Evolutionary conservation across 495 filamentous ascomycete genomes (phyloP), one percentile per base, ranked within the genome.

Genomic region (Pyrenopolyporus hunteri): DNA sequence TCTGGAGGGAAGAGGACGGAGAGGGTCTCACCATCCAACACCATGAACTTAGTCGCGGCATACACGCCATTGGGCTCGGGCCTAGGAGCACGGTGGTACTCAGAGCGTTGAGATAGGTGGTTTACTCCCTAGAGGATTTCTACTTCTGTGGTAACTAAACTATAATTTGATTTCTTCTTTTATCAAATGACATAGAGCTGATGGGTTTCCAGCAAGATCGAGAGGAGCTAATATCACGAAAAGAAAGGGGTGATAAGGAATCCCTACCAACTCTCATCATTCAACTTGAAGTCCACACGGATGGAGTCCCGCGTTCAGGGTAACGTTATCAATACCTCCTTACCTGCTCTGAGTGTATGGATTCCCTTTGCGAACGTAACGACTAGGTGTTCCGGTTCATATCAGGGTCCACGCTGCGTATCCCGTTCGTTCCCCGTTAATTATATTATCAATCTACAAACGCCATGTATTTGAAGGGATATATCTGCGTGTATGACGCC

Each of bases 101-200:
- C 58, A 84, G 68, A 10, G 82, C 76, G 48, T 87, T 87, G 22
- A 85, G 79, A 0, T 81, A 81, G 32, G 86, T 74, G 35, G 58
- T 68, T 9, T 66, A 49, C 8, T 66, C 68, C 65, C 64, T 68
- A 33, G 14, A 10, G 11, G 13, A 37, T 46, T 29, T 25, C n/a
- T n/a, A n/a, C n/a, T n/a, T n/a, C n/a, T 1, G 28, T 22, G 1
- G 14, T 11, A 11, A 16, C 35, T 33, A 58, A 22, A 10, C n/a
- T 14, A 11, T n/a, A n/a, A n/a, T n/a, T n/a, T n/a, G n/a, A n/a
- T n/a, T n/a, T n/a, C n/a, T n/a, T n/a, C n/a, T n/a, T n/a, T n/a
- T n/a, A n/a, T n/a, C n/a, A n/a, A n/a, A n/a, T n/a, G n/a, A n/a
- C n/a, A n/a, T n/a, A n/a, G n/a, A n/a, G n/a, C n/a, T n/a, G n/a